Conservation (phyloP, 2,329 filamentous ascomycete genomes). For the Aureobasidium sp. region DNA sequence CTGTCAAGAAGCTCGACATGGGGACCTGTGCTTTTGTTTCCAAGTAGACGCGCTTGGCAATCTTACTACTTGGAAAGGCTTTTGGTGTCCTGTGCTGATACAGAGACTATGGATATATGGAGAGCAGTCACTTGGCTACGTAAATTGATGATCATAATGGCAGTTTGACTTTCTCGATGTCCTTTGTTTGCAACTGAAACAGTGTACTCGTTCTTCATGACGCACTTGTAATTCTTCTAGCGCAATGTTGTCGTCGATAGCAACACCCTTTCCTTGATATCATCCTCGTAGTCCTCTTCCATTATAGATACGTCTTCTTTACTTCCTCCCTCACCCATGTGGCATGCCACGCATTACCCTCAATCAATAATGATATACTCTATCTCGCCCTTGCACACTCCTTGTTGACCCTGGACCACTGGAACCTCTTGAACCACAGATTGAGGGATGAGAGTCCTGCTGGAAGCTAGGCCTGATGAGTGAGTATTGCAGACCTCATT, state of each 20-base stretch:
- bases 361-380: not conserved
- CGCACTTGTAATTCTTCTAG: not conserved
- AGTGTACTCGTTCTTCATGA: not conserved
- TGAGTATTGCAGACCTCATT: too few species aligned
- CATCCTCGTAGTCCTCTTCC: not conserved
- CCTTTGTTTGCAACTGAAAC: not conserved
- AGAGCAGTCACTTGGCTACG: not conserved
- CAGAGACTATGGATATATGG: not conserved
- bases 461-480: not conserved
- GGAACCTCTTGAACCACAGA: not conserved
- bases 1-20: conserved; percentile 58
- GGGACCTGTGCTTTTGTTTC: conserved; percentile 61
- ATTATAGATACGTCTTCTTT: not conserved
- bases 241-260: not conserved
- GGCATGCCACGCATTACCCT: not conserved
- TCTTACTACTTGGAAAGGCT: not conserved
- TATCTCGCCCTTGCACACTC: not conserved
- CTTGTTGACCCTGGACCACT: not conserved
- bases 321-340: not conserved
- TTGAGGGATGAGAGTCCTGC: not conserved
- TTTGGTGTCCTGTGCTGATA: too few species aligned
- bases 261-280: not conserved
- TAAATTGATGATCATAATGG: not conserved
- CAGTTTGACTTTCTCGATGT: not conserved
- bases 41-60: conserved; percentile 13